Base-by-base conservation (phyloP, 2,329 filamentous ascomycete species). In the Apiospora phragmitis region DNA sequence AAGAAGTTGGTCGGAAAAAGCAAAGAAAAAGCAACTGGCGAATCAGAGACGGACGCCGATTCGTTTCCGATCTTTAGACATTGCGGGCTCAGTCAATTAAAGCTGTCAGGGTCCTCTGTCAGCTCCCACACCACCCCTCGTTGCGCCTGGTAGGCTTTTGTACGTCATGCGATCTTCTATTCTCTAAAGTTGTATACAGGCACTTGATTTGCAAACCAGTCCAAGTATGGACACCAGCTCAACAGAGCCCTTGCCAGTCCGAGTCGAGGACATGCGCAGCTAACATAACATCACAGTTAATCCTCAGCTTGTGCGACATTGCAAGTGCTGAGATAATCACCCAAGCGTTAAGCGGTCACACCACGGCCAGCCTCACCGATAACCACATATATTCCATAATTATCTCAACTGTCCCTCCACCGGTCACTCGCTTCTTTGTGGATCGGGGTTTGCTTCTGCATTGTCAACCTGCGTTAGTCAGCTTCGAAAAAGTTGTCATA, bases 21-120 rank as follows among this genome's bases (percentile, higher is more conserved):
- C 29, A 62, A 62, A n/a, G 55, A 38, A 62, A 38, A 62, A 24
- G 55, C 55, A 62, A 62, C 55, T 38, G 18, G 29, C 55, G 55
- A 12, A 62, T n/a, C 55, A 38, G 32, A 62, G 38, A n/a, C 29
- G 18, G 32, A 62, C 32, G 55, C 55, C 29, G 32, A 62, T 62
- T 62, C 55, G 32, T 38, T 62, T 38, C 55, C 55, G 55, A 32
- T 62, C 32, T 12, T 62, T 16, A 35, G 55, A 62, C 55, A 38
- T 62, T 62, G 21, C 55, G 55, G 55, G 32, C 55, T 62, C 32
- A 62, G n/a, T 62, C 55, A 62, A 62, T 38, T 62, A 62, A 62
- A 62, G 55, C 55, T 62, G 55, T n/a, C 55, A 62, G 55, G 32
- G 32, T 38, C 55, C 55, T 62, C 32, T 62, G 55, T 11, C 55